Conservation (phyloP, 495 filamentous ascomycete species). For the Penicillium bialowiezense region DNA sequence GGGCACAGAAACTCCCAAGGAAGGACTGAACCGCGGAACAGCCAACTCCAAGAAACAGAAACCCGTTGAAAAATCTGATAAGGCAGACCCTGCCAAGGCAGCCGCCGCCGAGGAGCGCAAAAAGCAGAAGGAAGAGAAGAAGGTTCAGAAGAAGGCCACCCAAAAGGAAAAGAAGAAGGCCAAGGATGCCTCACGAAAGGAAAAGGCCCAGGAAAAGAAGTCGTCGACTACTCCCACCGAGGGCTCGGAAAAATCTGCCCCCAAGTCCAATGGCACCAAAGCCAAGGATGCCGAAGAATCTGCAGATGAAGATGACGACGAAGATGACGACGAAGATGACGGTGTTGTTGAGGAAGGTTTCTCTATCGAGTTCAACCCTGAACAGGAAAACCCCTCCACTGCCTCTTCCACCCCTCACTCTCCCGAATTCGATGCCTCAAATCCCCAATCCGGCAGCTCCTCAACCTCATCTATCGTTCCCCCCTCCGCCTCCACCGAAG, state of each 20-base stretch:
- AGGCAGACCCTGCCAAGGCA: constrained; percentile 29
- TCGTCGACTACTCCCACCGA: constrained; percentile 12
- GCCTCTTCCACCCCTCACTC: constrained; percentile 58
- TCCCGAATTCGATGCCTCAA: constrained; percentile 60
- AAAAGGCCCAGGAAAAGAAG: constrained; percentile 42
- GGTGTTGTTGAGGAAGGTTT: constrained; percentile 45
- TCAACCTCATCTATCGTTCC: constrained; percentile 69
- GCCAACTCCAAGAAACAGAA: constrained; percentile 31
- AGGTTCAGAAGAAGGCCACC: constrained; percentile 47
- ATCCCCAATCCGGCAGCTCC: constrained; percentile 60
- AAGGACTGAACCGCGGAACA: constrained; percentile 38
- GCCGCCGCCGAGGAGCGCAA: constrained; percentile 40
- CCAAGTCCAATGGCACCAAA: constrained; percentile 32
- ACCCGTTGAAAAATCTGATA: constrained; percentile 22
- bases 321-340: constrained; percentile 34
- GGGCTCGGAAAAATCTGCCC: constrained; percentile 15
- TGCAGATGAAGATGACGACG: constrained; percentile 29
- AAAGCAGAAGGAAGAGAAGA: constrained; percentile 46
- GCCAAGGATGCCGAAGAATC: constrained; percentile 16
- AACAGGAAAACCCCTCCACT: constrained; percentile 42
- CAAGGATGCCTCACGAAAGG: constrained; percentile 44
- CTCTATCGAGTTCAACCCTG: constrained; percentile 38
- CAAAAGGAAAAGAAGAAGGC: constrained; percentile 50
- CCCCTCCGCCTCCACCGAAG: constrained; percentile 41
- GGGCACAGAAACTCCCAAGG: constrained; percentile 40